Conservation (phyloP, 2,329 filamentous ascomycete species). For the Colletotrichum siamense region DNA sequence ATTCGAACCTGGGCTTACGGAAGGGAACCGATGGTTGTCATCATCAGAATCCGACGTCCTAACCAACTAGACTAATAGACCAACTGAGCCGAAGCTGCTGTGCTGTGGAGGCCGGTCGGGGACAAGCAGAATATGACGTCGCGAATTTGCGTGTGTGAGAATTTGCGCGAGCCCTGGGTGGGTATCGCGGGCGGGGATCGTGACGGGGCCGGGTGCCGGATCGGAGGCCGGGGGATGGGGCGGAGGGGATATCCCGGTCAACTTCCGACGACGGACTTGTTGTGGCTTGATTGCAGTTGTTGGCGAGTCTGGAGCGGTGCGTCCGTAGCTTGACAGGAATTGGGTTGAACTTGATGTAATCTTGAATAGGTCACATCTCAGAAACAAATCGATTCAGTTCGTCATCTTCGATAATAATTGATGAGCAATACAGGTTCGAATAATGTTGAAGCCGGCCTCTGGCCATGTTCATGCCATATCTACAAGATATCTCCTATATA, state of each 20-base stretch:
- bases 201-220: neutral
- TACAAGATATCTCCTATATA: neutral
- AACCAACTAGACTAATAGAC: constrained; percentile 24
- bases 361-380: neutral
- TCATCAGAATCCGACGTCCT: constrained; percentile 23
- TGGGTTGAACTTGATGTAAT: neutral
- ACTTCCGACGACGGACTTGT: neutral
- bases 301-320: neutral
- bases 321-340: neutral
- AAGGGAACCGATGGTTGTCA: neutral
- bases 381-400: neutral
- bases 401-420: neutral
- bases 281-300: neutral
- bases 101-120: accelerated
- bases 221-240: neutral
- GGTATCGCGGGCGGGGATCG: neutral
- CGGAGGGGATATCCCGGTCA: neutral
- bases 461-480: neutral
- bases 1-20: constrained; percentile 23
- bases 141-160: neutral
- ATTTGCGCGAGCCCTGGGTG: constrained; percentile 3
- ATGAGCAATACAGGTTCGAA: neutral
- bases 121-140: neutral
- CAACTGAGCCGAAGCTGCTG: neutral
- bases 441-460: neutral